Evolutionary conservation across 192 early-diverging fungal species (phyloP).

Genomic region (Kappamyces sp.): DNA sequence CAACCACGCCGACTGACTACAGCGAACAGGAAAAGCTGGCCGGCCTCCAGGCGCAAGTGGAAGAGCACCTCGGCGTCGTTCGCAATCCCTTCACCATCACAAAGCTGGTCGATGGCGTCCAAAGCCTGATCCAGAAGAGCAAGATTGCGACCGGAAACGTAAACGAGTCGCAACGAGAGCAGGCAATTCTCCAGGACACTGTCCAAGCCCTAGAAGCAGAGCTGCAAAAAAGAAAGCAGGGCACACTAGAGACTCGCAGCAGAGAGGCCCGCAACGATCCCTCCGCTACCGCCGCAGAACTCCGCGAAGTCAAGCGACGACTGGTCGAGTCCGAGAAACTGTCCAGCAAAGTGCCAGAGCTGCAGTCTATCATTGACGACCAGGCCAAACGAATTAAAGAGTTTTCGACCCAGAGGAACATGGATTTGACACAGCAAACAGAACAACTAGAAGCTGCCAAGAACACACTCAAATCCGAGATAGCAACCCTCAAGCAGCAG

Average conservation of each 20-base stretch:
- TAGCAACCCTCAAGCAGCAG: constrained; percentile 6
- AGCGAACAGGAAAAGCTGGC: constrained; percentile 2
- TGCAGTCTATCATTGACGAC: background rate
- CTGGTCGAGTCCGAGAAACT: background rate
- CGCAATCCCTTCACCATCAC: constrained; percentile 1
- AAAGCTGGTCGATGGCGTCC: constrained; percentile 1
- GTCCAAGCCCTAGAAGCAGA: background rate
- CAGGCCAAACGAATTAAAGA: background rate
- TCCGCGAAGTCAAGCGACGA: background rate
- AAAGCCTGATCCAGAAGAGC: constrained; percentile 9
- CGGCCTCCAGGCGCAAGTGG: background rate
- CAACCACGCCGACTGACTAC: background rate
- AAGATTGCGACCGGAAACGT: constrained; percentile 4
- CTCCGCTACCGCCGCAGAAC: constrained; percentile 3
- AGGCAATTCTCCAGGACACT: constrained; percentile 9
- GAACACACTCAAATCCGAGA: background rate
- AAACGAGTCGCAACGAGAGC: constrained; percentile 10
- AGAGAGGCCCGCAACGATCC: background rate
- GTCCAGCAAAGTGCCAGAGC: background rate
- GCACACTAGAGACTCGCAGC: background rate
- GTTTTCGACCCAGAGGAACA: constrained; percentile 3
- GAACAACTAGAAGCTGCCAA: constrained; percentile 7
- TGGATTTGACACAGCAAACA: constrained; percentile 10
- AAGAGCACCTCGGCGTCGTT: background rate
- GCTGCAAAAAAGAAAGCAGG: background rate